Conservation (phyloP, 495 filamentous ascomycete genomes). For the Penicillium manginii region DNA sequence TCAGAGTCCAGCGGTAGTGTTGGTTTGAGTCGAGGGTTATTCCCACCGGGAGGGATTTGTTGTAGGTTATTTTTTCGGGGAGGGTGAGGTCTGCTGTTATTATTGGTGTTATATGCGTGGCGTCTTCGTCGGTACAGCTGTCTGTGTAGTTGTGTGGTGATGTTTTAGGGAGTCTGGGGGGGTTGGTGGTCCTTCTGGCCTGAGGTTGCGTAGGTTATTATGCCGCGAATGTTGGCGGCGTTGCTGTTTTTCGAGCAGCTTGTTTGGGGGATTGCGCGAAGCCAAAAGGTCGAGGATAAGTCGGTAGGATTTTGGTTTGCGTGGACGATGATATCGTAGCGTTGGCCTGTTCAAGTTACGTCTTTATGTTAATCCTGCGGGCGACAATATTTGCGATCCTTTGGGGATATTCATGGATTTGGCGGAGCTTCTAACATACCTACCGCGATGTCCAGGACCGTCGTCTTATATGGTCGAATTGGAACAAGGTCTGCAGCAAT, state of each 20-base stretch:
- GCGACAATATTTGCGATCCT: too few species aligned
- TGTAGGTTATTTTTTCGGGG: not conserved
- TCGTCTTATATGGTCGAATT: constrained; percentile 46
- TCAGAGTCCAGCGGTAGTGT: constrained; percentile 21
- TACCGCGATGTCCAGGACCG: constrained; percentile 58
- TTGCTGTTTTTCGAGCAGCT: constrained; percentile 46
- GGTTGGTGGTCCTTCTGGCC: not conserved
- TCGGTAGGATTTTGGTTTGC: constrained; percentile 46
- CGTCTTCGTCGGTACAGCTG: constrained; percentile 8
- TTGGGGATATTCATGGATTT: not conserved
- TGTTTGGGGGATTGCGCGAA: constrained; percentile 57
- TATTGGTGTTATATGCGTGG: constrained; percentile 9
- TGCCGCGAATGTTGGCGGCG: constrained; percentile 54
- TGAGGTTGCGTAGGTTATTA: constrained; percentile 57
- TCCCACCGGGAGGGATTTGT: constrained; percentile 11
- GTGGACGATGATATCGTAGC: constrained; percentile 68
- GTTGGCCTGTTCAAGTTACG: constrained; percentile 46
- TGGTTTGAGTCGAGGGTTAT: not conserved
- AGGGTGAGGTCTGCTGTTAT: not conserved
- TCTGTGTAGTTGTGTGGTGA: constrained; percentile 5
- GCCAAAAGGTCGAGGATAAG: constrained; percentile 58
- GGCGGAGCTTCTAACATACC: constrained; percentile 27
- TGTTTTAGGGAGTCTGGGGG: not conserved
- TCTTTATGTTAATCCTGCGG: too few species aligned
- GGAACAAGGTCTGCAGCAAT: constrained; percentile 51